Base-by-base conservation (phyloP, 2,329 filamentous ascomycete species). In the Colletotrichum sp. region DNA sequence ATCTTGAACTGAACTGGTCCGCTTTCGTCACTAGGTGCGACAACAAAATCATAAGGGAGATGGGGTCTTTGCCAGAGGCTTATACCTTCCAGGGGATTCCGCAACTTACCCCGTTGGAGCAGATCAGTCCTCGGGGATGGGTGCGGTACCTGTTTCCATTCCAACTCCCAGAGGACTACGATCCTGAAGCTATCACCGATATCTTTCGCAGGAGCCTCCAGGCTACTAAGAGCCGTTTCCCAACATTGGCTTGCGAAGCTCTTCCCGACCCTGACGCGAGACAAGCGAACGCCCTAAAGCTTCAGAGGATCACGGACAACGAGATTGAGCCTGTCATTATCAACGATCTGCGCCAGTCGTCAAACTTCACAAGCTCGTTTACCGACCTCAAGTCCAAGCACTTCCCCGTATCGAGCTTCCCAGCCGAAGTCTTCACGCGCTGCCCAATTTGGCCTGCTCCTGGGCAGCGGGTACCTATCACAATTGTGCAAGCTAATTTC, bases 241-340 rank as follows among this genome's bases (percentile, higher is more conserved):
- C 58, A 2, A 61, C 28, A 1, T 34, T 61, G 58, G 30, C 30
- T 0, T 24, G 18, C 28, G 58, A 36, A 7, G 58, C 30, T 21
- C 4, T 61, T 10, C 58, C 30, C 2, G 58, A 61, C 2, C 18
- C 58, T 13, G 30, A 36, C 18, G 76, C 80, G 3, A 81, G 79
- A 28, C 83, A 84, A 72, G 79, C 77, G 16, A 83, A 83, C 4
- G 80, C 82, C 7, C 34, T 83, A 67, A 84, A 82, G 62, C 75
- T 83, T 26, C 78, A 80, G 12, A 81, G 78, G 56, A 77, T 81
- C 12, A 77, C 78, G 26, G 63, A 79, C 13, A 26, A 58, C 48
- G 77, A 80, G 24, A 77, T 78, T 32, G 79, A 82, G 48, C 78
- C 78, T 10, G 78, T 82, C 62, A 77, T 63, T 12, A 73, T 74